phyloP scores from a whole-genome alignment of 441 rosid genomes.

The Melastoma candidum region DNA sequence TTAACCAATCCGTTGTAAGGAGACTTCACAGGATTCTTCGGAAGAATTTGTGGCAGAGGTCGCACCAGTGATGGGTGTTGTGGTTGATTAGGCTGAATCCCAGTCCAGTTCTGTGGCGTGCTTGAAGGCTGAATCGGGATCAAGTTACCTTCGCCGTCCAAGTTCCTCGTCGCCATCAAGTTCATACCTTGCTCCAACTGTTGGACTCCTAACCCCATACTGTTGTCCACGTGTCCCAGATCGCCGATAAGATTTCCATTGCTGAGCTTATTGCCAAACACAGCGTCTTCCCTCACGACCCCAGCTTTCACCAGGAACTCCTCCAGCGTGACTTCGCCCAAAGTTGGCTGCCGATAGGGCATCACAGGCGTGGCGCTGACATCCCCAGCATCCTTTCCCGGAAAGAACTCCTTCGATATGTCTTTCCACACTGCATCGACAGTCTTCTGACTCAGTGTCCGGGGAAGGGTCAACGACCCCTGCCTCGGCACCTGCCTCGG shows the following conservation, averaged over 20 bases:
- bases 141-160: slow-evolving; percentile 23
- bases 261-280: slow-evolving; percentile 24
- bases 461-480: slow-evolving; percentile 75
- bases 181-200: slow-evolving; percentile 30
- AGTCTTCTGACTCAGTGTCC: slow-evolving; percentile 79
- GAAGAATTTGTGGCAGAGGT: slow-evolving; percentile 44
- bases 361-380: slow-evolving; percentile 18
- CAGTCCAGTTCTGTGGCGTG: slow-evolving; percentile 54
- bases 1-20: slow-evolving; percentile 23
- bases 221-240: slow-evolving; percentile 22
- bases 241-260: slow-evolving; percentile 32
- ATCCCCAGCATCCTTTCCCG: slow-evolving; percentile 19
- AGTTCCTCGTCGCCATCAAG: slow-evolving; percentile 29
- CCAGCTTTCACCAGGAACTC: slow-evolving; percentile 92
- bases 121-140: slow-evolving; percentile 43
- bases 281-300: slow-evolving; percentile 72
- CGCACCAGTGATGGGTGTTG: slow-evolving; percentile 20
- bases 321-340: slow-evolving; percentile 86
- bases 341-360: slow-evolving; percentile 70
- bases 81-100: slow-evolving; percentile 44
- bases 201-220: slow-evolving; percentile 37
- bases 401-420: slow-evolving; percentile 39
- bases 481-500: slow-evolving; percentile 90
- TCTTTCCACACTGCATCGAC: slow-evolving; percentile 93
- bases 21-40: slow-evolving; percentile 54